Evolutionary conservation across 2,329 filamentous ascomycete species (phyloP), one percentile per base, ranked within the genome.

Genomic region (Pseudogymnoascus sp.): DNA sequence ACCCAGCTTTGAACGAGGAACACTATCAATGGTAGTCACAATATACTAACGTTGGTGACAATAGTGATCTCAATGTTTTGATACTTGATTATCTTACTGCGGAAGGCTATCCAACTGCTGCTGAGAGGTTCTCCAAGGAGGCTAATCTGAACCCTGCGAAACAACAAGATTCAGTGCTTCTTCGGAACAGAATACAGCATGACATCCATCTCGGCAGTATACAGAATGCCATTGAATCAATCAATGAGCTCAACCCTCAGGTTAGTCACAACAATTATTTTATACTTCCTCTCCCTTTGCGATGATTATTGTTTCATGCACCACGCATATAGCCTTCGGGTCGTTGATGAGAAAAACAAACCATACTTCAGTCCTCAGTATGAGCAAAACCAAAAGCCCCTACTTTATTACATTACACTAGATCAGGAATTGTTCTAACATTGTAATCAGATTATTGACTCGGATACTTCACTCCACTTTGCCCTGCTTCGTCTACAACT

Each of bases 291-390:
- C 66, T 60, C 53, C 66, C 69, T 65, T 79, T 84, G 82, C 84
- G 78, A 93, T 95, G 95, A 99, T 99, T 96, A 96, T 82, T 90
- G 89, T 93, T 87, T 96, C 93, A 99, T 99, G 95, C 95, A 99
- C 95, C 95, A 99, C 95, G 92, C 95, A 91, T 95, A 98, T 85
- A 82, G 82, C 83, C 86, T 87, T 84, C 81, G 82, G 85, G 86
- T 87, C 85, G 78, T 85, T 95, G 95, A 96, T 96, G 93, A 98
- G 84, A 86, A 87, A 88, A 81, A 80, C 80, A 78, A 77, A 81
- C 79, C 78, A 78, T 79, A 85, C 87, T 89, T 90, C 87, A 90
- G 86, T 90, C 86, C 84, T 90, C 85, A 89, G 85, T 88, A 92
- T 95, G 91, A 96, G 81, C 82, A 79, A 76, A 56, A 63, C 60